A percentile compares a stretch with the other conserved stretches of the same genome.
Conservation (phyloP, 1,284 basidiomycete genomes). For the Volvariella surrecta region DNA sequence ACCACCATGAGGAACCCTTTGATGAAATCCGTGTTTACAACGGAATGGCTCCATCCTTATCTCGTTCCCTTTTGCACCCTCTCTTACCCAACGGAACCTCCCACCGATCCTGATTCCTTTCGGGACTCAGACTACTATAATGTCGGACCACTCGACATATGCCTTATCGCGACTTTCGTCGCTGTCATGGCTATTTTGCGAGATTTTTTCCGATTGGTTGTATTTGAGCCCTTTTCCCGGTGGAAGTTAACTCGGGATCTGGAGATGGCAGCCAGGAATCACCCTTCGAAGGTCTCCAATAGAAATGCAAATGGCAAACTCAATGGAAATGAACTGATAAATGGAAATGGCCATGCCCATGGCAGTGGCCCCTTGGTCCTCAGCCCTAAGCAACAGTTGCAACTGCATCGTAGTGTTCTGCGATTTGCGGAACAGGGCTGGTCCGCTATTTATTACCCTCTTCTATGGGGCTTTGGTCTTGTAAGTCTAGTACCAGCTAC, state of each 20-base stretch:
- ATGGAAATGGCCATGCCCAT: slow-evolving; percentile 23
- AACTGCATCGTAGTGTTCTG: slow-evolving; percentile 63
- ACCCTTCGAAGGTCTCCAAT: slow-evolving; percentile 15
- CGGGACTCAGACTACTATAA: slow-evolving; percentile 56
- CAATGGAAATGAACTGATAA: slow-evolving; percentile 23
- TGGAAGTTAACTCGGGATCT: slow-evolving; percentile 60
- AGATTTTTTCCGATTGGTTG: slow-evolving; percentile 60
- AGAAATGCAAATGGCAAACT: slow-evolving; percentile 13
- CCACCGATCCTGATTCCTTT: slow-evolving; percentile 59
- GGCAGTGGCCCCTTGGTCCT: slow-evolving; percentile 14
- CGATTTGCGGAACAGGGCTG: slow-evolving; percentile 96
- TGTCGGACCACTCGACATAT: slow-evolving; percentile 65
- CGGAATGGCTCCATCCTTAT: slow-evolving; percentile 35
- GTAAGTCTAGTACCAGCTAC: too few relatives aligned
- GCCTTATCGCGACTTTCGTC: slow-evolving; percentile 66
- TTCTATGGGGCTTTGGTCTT: slow-evolving; percentile 73
- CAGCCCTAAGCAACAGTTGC: slow-evolving; percentile 38
- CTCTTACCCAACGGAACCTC: slow-evolving; percentile 58
- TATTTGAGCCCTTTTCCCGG: slow-evolving; percentile 73
- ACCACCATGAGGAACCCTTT: too few relatives aligned
- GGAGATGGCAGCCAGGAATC: slow-evolving; percentile 14
- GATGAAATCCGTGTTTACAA: slow-evolving; percentile 3
- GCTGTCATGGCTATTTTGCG: slow-evolving; percentile 73
- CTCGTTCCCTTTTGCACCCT: slow-evolving; percentile 65
- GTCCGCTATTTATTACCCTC: slow-evolving; percentile 74